Evolutionary conservation across 805 yeast genomes (phyloP), one percentile per base, ranked within the genome.

Genomic region (Metschnikowia vanudenii): DNA sequence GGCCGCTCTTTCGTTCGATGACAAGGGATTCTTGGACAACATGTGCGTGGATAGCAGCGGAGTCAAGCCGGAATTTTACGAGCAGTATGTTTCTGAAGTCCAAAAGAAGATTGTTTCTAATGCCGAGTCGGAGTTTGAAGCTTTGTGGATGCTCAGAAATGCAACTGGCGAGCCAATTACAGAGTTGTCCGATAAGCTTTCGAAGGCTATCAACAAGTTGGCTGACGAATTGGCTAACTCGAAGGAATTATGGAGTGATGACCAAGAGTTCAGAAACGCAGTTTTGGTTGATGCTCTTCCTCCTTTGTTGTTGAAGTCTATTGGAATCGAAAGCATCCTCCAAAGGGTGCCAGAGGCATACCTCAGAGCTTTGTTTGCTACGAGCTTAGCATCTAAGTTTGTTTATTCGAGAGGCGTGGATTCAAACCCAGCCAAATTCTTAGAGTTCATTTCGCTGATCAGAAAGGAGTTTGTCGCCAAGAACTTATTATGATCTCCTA

Each of bases 1-100:
- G 57, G 97, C 97, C 9, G 92, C 99, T 2, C 80, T 92, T 50
- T 85, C 96, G 2, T 85, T 94, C 61, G 90, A 84, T 60, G 99
- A 92, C 67, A 79, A 77, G 43, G 87, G 82, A 30, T 94, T 92
- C 74, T 78, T 84, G 59, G 68, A 78, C 45, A 71, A 87, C 62
- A 94, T 92, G 89, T 86, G 94, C 64, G 77, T 82, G 41, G 80
- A 81, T 52, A 74, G 75, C n/a, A 55, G 55, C 12, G 71, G 75
- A 9, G 65, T 64, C 32, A 75, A 77, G 48, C 96, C 97, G 10
- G 74, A 71, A 40, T 86, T 92, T 64, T 92, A 92, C 73, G 74
- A 81, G 62, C 73, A 74, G n/a, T 94, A 92, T 61, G 98, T 92
- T 50, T 75, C 76, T 56, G 84, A 85, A 60, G 97, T 88, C 26